Conservation (phyloP, 768 basidiomycete genomes). For the Terana coerulea region DNA sequence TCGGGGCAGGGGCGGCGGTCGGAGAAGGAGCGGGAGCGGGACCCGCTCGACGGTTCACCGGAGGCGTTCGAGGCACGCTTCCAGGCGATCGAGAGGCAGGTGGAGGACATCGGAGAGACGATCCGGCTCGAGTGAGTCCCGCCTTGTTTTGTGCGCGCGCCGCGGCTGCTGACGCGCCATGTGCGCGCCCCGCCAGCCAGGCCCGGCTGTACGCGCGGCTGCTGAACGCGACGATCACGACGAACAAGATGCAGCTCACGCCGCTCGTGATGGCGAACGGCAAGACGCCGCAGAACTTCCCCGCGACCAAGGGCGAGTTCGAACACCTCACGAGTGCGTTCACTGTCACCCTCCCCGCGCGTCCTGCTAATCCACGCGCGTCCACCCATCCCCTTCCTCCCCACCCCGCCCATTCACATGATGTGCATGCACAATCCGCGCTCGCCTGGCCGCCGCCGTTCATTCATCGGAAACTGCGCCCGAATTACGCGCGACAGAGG, state of each 20-base stretch:
- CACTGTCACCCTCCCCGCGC: not conserved
- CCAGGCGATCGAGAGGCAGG: constrained; percentile 33
- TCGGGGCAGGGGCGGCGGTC: not conserved
- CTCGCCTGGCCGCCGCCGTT: too few relatives aligned
- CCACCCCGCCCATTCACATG: too few relatives aligned
- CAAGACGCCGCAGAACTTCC: constrained; percentile 34
- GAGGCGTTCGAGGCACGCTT: constrained; percentile 19
- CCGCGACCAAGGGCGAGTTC: constrained; percentile 37
- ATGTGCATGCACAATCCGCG: too few relatives aligned
- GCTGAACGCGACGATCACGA: constrained; percentile 31
- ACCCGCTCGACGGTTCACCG: constrained; percentile 10
- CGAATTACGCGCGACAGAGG: constrained; percentile 26
- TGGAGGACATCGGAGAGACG: constrained; percentile 28
- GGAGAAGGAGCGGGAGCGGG: constrained; percentile 6
- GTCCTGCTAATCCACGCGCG: not conserved
- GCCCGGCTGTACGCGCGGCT: constrained; percentile 33
- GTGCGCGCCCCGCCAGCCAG: constrained; percentile 28
- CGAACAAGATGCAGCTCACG: constrained; percentile 30
- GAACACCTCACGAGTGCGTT: constrained; percentile 41
- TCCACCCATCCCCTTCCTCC: not conserved
- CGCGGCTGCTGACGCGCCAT: not conserved
- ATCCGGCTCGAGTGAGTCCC: constrained; percentile 33
- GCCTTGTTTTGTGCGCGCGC: too few relatives aligned
- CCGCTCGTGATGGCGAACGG: constrained; percentile 29
- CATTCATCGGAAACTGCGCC: not conserved